phyloP scores from a whole-genome alignment of 2,329 filamentous ascomycete species.

The Exophiala phaeomuriformis region DNA sequence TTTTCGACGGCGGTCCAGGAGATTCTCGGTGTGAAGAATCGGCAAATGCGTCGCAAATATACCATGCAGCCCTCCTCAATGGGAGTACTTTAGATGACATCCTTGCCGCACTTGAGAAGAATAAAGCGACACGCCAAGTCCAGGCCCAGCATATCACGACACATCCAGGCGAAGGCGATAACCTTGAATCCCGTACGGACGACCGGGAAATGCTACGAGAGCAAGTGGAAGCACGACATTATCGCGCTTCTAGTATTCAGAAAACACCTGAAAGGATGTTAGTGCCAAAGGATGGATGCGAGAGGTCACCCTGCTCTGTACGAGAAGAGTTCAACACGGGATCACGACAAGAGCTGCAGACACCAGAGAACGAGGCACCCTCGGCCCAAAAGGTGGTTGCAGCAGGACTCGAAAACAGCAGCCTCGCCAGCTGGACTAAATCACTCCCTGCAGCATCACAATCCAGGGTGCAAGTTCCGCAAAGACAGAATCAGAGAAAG shows the following conservation, averaged over 20 bases:
- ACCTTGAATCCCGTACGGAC: neutral
- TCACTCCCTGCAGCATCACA: neutral
- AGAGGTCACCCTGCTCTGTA: neutral
- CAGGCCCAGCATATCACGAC: neutral
- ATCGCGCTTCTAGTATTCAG: constrained; percentile 7
- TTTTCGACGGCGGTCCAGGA: neutral
- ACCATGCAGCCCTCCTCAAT: constrained; percentile 16
- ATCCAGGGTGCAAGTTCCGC: neutral
- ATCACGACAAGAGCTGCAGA: neutral
- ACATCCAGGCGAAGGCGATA: neutral
- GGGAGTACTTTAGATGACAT: constrained; percentile 16
- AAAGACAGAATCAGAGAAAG: neutral
- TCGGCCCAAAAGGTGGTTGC: neutral
- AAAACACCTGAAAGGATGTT: constrained; percentile 4
- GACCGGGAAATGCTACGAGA: neutral
- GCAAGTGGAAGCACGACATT: constrained; percentile 1
- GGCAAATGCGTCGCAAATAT: constrained; percentile 14
- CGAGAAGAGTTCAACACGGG: neutral
- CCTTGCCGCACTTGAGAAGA: constrained; percentile 14
- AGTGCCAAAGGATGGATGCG: neutral
- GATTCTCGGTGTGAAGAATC: constrained; percentile 2
- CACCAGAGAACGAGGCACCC: neutral
- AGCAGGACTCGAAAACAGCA: neutral
- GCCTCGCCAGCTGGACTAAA: neutral
- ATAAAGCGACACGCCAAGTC: neutral